A percentile compares a stretch with the other conserved stretches of the same genome.
These are phyloP conservation scores for Bonnemaisonia californica DNA, from an alignment of 31 red algal species.

Conservation along the genomic window DNA sequence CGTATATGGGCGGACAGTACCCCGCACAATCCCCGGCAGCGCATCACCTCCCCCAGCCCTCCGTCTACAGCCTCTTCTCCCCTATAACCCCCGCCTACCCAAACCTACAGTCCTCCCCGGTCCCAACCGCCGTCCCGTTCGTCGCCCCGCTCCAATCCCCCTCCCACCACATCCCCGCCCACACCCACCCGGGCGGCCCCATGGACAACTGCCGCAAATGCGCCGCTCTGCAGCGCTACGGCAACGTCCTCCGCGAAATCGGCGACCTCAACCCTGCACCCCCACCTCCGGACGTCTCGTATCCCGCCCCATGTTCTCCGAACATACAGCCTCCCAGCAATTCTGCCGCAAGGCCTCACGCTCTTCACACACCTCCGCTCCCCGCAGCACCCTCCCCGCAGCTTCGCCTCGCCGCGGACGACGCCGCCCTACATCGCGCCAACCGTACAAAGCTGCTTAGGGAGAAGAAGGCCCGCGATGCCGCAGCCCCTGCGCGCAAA, in stretches of 20 bases:
- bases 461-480: background rate
- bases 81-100: constrained; percentile 45
- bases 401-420: background rate
- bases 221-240: constrained; percentile 49
- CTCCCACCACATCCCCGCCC: constrained; percentile 20
- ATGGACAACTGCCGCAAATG: constrained; percentile 58
- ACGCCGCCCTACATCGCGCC: background rate
- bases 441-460: constrained; percentile 3
- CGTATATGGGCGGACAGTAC: constrained; percentile 27
- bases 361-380: background rate
- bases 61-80: constrained; percentile 48
- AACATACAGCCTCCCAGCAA: background rate
- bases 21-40: constrained; percentile 34
- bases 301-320: background rate
- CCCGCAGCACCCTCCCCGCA: background rate
- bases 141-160: constrained; percentile 1
- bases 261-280: constrained; percentile 22
- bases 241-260: constrained; percentile 57
- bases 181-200: constrained; percentile 49
- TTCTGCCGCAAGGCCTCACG: background rate
- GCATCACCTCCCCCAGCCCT: background rate
- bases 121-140: background rate
- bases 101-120: constrained; percentile 6
- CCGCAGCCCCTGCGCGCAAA: background rate
- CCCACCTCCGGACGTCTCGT: background rate